Conservation (phyloP, 108 stramenopile genomes). For the Discostella stelligeroides region DNA sequence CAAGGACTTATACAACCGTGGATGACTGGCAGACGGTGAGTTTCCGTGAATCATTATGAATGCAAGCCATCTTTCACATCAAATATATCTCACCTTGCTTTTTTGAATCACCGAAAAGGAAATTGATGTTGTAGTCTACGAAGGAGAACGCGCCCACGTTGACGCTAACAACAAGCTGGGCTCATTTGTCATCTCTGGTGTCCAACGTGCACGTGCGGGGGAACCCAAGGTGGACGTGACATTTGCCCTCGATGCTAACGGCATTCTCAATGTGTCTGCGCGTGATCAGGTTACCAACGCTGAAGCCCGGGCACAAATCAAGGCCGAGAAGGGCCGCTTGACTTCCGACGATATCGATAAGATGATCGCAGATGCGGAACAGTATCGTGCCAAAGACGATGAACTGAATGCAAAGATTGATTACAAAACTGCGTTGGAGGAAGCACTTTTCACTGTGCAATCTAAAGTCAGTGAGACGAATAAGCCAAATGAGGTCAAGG, state of each 20-base stretch:
- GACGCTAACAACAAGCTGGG: slow-evolving; percentile 89
- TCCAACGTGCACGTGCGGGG: slow-evolving; percentile 77
- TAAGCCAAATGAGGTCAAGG: slow-evolving; percentile 59
- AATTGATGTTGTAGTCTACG: slow-evolving; percentile 86
- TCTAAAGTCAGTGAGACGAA: slow-evolving; percentile 59
- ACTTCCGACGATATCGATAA: slow-evolving; percentile 86
- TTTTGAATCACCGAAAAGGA: slow-evolving; percentile 25
- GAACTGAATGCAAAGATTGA: slow-evolving; percentile 68
- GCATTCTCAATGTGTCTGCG: slow-evolving; percentile 89
- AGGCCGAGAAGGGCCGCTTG: slow-evolving; percentile 87
- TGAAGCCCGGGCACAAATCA: slow-evolving; percentile 85
- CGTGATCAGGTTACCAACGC: slow-evolving; percentile 89
- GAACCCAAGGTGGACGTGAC: slow-evolving; percentile 85
- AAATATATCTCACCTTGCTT: neutral
- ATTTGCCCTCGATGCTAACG: slow-evolving; percentile 88
- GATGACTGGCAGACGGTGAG: slow-evolving; percentile 76
- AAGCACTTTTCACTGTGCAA: slow-evolving; percentile 70
- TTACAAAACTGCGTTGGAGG: slow-evolving; percentile 72
- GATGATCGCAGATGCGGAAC: slow-evolving; percentile 93
- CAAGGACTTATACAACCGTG: slow-evolving; percentile 70
- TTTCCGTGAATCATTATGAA: neutral
- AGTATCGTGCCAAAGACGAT: slow-evolving; percentile 88
- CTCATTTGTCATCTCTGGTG: slow-evolving; percentile 77
- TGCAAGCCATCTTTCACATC: neutral
- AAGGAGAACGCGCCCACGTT: slow-evolving; percentile 81